Conservation (phyloP, 2,329 filamentous ascomycete genomes). For the Hypoxylon sp. region DNA sequence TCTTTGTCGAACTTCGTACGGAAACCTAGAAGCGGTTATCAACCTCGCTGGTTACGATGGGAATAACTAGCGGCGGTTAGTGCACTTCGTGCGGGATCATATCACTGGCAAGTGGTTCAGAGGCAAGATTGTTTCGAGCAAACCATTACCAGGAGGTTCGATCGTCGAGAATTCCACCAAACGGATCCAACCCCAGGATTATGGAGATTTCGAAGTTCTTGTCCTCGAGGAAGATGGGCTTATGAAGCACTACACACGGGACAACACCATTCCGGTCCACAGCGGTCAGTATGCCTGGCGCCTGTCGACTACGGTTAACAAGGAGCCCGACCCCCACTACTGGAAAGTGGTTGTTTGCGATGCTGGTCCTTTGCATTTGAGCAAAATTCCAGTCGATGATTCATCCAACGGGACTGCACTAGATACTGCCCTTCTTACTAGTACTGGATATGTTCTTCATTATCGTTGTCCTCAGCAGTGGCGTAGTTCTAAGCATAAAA, state of each 20-base stretch:
- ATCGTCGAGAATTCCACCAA: constrained; percentile 37
- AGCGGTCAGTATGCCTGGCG: constrained; percentile 9
- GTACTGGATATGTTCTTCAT: constrained; percentile 11
- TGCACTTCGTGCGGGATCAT: constrained; percentile 33
- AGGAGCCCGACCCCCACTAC: not conserved
- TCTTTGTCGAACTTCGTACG: constrained; percentile 38
- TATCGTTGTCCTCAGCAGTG: constrained; percentile 30
- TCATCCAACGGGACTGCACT: constrained; percentile 2
- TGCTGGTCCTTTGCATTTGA: constrained; percentile 34
- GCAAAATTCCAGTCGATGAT: not conserved
- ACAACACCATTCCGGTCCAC: constrained; percentile 11
- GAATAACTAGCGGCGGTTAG: constrained; percentile 13
- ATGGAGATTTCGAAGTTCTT: constrained; percentile 42
- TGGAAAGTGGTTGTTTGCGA: constrained; percentile 20
- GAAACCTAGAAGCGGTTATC: constrained; percentile 39
- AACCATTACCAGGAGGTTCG: constrained; percentile 31
- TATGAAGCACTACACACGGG: constrained; percentile 38
- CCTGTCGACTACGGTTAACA: constrained; percentile 20
- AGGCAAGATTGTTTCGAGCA: constrained; percentile 7
- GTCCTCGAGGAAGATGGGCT: constrained; percentile 34
- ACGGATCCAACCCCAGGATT: constrained; percentile 5
- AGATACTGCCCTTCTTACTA: constrained; percentile 28
- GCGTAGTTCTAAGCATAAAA: not conserved
- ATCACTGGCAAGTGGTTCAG: constrained; percentile 24
- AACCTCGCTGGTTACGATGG: constrained; percentile 25